Conservation (phyloP, 1,284 basidiomycete genomes). For the Cryptococcus amylolentus region DNA sequence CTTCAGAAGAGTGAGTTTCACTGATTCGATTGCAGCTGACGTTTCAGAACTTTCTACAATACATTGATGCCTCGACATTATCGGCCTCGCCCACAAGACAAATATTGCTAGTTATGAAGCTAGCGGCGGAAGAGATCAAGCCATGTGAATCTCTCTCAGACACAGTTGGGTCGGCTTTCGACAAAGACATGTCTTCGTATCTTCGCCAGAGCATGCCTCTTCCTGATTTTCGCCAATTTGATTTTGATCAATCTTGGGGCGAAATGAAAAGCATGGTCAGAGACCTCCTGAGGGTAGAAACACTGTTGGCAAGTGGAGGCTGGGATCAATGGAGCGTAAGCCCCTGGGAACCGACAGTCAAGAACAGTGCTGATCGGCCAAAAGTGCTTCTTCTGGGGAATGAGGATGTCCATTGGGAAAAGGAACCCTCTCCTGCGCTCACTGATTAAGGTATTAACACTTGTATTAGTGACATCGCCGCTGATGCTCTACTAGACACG, state of each 20-base stretch:
- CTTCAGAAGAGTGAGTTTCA: slow-evolving; percentile 13
- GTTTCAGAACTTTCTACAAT: slow-evolving; percentile 13
- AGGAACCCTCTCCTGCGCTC: slow-evolving; percentile 5
- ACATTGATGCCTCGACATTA: slow-evolving; percentile 2
- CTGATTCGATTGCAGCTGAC: neutral
- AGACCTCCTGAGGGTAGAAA: slow-evolving; percentile 50
- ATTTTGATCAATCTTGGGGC: slow-evolving; percentile 57
- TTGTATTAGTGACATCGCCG: neutral
- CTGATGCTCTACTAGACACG: slow-evolving; percentile 3
- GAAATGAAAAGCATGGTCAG: slow-evolving; percentile 56
- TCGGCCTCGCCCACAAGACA: neutral
- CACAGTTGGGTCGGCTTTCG: slow-evolving; percentile 1
- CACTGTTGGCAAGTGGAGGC: neutral
- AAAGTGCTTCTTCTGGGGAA: slow-evolving; percentile 1
- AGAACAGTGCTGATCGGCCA: neutral
- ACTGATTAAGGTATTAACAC: slow-evolving; percentile 4
- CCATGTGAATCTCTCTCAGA: neutral
- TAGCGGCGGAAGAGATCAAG: slow-evolving; percentile 1
- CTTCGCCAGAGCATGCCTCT: slow-evolving; percentile 72
- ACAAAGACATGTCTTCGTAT: slow-evolving; percentile 46
- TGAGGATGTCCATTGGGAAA: neutral
- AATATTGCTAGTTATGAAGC: slow-evolving; percentile 7
- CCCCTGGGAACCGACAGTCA: neutral
- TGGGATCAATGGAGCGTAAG: slow-evolving; percentile 16
- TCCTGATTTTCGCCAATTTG: slow-evolving; percentile 58